Base-by-base conservation (phyloP, 371 early-diverging fungal species). In the Mucor velutinosus region DNA sequence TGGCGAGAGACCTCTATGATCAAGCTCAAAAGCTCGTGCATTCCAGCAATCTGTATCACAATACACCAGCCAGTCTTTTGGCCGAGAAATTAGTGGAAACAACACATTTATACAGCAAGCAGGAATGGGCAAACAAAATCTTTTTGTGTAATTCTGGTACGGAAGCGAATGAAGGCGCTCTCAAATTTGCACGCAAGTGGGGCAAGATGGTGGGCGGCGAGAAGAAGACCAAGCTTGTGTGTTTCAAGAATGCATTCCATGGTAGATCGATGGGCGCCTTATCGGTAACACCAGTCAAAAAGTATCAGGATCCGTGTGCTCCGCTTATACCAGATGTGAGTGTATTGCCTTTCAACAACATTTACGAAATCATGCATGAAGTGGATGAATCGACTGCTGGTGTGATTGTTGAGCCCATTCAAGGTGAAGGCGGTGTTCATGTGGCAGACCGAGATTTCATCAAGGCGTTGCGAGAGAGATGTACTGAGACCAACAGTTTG, bases 381-480 rank as follows among this genome's bases (percentile, higher is more conserved):
- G 86, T 93, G 27, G 85, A 80, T 19, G 92, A 94, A 56, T 83
- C 87, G 43, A 92, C 92, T 0, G 94, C 95, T 69, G 96, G 88
- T 23, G 96, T 97, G 8, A 93, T 97, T 68, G 87, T 97, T 7
- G 97, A 97, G 82, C 96, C 97, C 0, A 84, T 97, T 60, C 97
- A 97, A 75, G 97, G 98, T 35, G 97, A 97, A 76, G 98, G 96
- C 55, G 97, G 98, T 60, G 82, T 97, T 63, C 82, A 86, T 67
- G 65, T 78, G n/a, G 93, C 93, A 0, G 78, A 76, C 1, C 70
- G 76, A 7, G 92, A 87, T 47, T 97, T 95, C 70, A 72, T 97
- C 66, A 75, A 83, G 51, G 86, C 88, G 7, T 62, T 96, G 41
- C 87, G 95, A 30, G 74, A 85, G 33, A 81, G 87, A 17, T 96